Percentiles rank a stretch among this genome's conserved stretches.
Conservation (phyloP, 225 moss, liverwort and hornwort genomes). For the Anthoceros angustus region DNA sequence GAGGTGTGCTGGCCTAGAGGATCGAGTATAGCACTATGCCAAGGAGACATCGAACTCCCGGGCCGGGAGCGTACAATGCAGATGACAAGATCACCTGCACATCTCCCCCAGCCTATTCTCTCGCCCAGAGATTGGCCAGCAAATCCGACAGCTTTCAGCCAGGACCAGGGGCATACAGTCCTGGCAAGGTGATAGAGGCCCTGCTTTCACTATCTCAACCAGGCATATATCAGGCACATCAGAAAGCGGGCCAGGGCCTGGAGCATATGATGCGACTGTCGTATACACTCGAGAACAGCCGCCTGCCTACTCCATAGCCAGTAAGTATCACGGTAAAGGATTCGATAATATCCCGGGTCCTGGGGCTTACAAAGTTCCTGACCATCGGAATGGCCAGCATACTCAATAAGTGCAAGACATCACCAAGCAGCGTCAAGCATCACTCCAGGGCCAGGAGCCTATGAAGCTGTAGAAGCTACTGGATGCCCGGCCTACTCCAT, state of each 20-base stretch:
- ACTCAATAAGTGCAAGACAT: background rate
- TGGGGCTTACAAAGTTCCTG: background rate
- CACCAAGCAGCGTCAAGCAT: background rate
- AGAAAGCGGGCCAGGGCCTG: constrained; percentile 17
- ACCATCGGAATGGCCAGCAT: background rate
- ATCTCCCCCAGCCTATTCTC: constrained; percentile 13
- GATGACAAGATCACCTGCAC: constrained; percentile 10
- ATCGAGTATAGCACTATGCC: background rate
- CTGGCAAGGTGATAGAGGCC: constrained; percentile 7
- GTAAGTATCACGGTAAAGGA: constrained; percentile 8
- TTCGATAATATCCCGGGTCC: constrained; percentile 5
- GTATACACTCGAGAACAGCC: background rate
- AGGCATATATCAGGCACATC: constrained; percentile 1
- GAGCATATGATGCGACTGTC: constrained; percentile 14
- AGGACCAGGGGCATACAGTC: constrained; percentile 21
- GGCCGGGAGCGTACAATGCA: constrained; percentile 22
- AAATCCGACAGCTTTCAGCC: constrained; percentile 9
- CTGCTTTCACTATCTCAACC: constrained; percentile 17
- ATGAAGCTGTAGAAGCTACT: background rate
- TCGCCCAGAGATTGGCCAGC: constrained; percentile 4
- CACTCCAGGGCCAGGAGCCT: constrained; percentile 8
- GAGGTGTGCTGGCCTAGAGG: too few relatives aligned
- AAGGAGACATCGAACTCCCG: background rate
- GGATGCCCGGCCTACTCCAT: constrained; percentile 6
- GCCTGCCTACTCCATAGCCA: constrained; percentile 18